A percentile compares a stretch with the other conserved stretches of the same genome.
Conservation (phyloP, 108 stramenopile species). For the Epithemia pelagica region DNA sequence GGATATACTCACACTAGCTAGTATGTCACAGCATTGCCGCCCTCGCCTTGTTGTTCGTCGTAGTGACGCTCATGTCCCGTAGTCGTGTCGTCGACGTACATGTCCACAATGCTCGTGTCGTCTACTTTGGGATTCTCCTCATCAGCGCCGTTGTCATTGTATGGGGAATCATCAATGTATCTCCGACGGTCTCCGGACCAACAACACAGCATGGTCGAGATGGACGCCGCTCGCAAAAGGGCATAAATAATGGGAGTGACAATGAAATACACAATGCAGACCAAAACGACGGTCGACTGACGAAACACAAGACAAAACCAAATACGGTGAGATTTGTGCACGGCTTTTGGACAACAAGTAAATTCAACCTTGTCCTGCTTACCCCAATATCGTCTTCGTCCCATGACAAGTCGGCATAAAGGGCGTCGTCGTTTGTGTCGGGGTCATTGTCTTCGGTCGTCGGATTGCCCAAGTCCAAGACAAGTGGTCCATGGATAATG, state of each 20-base stretch:
- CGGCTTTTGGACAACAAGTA: too few relatives aligned
- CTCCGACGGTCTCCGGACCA: not conserved
- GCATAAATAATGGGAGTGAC: not conserved
- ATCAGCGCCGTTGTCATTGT: too few relatives aligned
- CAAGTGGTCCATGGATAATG: not conserved
- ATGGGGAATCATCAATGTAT: too few relatives aligned
- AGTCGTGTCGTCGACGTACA: too few relatives aligned
- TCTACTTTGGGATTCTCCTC: too few relatives aligned
- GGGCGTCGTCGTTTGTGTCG: not conserved
- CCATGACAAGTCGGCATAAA: not conserved
- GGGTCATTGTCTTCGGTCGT: not conserved
- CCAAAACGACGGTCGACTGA: not conserved
- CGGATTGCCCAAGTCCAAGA: slow-evolving; percentile 4
- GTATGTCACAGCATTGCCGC: too few relatives aligned
- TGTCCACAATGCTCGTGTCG: too few relatives aligned
- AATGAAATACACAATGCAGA: not conserved
- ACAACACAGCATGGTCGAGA: not conserved
- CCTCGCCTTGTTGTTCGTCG: too few relatives aligned
- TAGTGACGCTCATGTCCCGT: too few relatives aligned
- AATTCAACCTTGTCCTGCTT: not conserved
- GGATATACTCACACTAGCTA: too few relatives aligned
- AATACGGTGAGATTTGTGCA: too few relatives aligned
- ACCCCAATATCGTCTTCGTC: not conserved
- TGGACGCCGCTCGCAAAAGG: not conserved
- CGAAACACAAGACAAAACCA: too few relatives aligned